phyloP scores from a whole-genome alignment of 495 filamentous ascomycete genomes.

The Sabuloglossum arenarium region DNA sequence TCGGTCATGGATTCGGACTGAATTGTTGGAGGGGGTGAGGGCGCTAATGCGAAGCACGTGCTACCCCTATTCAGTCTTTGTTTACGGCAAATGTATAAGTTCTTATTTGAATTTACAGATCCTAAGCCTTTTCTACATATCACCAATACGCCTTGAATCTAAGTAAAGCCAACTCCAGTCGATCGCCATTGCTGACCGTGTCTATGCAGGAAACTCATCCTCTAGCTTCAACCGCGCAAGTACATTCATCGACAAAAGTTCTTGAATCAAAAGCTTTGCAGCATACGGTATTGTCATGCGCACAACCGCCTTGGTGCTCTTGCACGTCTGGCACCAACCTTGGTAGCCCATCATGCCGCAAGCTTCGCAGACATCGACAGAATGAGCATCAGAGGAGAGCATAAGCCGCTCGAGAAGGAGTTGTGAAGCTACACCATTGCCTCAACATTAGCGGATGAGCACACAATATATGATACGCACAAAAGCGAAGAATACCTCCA shows the following conservation, averaged over 20 bases:
- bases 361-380: constrained; percentile 77
- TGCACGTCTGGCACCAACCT: constrained; percentile 82
- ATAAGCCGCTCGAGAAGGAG: constrained; percentile 86
- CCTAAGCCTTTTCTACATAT: no score
- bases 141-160: not conserved
- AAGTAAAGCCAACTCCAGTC: not conserved
- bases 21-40: not conserved
- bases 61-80: not conserved
- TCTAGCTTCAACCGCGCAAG: constrained; percentile 66
- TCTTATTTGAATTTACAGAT: no score
- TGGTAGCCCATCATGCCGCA: constrained; percentile 91
- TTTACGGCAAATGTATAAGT: not conserved
- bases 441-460: constrained; percentile 1
- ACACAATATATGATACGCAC: not conserved
- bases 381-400: constrained; percentile 73
- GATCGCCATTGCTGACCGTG: not conserved
- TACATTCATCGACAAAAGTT: constrained; percentile 95
- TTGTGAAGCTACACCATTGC: constrained; percentile 37
- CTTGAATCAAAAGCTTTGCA: constrained; percentile 90
- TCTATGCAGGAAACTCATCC: constrained; percentile 46
- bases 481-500: constrained; percentile 23
- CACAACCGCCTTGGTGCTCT: constrained; percentile 54
- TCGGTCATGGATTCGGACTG: not conserved
- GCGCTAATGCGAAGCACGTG: not conserved
- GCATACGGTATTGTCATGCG: constrained; percentile 98